These are phyloP conservation scores for Excoecaria cochinchinensis DNA, from an alignment of 345 rosid genomes.

Conservation along the genomic window DNA sequence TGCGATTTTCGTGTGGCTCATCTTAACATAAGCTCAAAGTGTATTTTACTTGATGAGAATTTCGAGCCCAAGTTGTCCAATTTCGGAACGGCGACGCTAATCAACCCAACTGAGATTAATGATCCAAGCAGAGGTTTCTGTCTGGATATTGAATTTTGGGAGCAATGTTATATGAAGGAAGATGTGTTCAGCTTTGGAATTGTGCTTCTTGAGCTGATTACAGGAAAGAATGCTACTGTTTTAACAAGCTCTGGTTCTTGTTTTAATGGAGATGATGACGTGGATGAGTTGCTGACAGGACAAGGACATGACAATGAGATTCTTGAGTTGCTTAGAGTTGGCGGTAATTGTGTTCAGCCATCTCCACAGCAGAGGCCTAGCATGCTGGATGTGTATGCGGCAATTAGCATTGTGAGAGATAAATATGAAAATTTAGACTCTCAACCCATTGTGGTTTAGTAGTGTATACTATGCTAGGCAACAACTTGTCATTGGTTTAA, in stretches of 20 bases:
- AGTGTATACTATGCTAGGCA: too few relatives aligned
- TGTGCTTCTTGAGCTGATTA: constrained; percentile 24
- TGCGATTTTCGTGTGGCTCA: constrained; percentile 5
- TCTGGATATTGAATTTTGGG: constrained; percentile 14
- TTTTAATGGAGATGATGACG: neutral
- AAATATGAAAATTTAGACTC: neutral
- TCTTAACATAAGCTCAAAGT: constrained; percentile 23
- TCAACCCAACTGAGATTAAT: neutral
- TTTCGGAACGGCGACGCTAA: constrained; percentile 11
- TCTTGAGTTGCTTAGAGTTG: neutral
- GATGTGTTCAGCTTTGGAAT: constrained; percentile 25
- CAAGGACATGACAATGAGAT: neutral
- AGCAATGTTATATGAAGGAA: constrained; percentile 10
- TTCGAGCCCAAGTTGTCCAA: neutral
- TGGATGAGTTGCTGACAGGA: neutral
- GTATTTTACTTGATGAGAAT: constrained; percentile 20
- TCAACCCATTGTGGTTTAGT: too few relatives aligned
- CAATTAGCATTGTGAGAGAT: neutral
- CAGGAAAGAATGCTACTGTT: too few relatives aligned
- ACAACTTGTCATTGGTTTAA: too few relatives aligned
- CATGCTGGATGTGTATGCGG: constrained; percentile 18
- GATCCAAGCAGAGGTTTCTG: neutral
- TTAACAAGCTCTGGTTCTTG: too few relatives aligned
- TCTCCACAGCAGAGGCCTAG: neutral
- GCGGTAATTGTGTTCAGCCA: neutral